Evolutionary conservation across 768 basidiomycete species (phyloP).

Genomic region (Chalciporus sphaerocephalus): DNA sequence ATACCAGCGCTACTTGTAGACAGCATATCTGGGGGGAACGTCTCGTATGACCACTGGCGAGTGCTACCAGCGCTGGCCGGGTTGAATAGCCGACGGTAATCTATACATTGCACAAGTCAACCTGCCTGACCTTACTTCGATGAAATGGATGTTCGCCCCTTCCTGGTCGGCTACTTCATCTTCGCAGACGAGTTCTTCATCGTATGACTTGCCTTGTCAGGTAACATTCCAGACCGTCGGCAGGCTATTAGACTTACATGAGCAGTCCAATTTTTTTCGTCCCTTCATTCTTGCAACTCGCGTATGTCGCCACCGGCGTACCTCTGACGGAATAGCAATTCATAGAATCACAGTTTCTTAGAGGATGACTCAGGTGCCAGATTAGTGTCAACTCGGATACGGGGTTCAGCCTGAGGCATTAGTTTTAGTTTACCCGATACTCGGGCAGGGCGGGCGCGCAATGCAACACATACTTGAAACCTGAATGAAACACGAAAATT

Average conservation of each 20-base stretch:
- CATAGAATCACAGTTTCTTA: not conserved
- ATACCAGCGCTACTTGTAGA: too few relatives aligned
- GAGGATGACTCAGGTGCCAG: not conserved
- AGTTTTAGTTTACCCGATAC: not conserved
- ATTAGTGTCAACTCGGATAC: not conserved
- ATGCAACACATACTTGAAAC: not conserved
- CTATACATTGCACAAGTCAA: too few relatives aligned
- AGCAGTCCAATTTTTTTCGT: not conserved
- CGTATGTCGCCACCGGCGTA: not conserved
- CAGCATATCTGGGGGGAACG: too few relatives aligned
- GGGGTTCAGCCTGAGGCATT: not conserved
- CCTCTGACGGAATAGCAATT: not conserved
- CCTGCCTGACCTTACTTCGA: too few relatives aligned
- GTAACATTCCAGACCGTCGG: too few relatives aligned
- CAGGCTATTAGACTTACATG: not conserved
- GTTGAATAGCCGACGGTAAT: too few relatives aligned
- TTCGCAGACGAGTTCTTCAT: too few relatives aligned
- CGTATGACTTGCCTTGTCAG: not conserved
- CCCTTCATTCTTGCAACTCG: not conserved
- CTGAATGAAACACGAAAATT: not conserved
- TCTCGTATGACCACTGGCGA: too few relatives aligned
- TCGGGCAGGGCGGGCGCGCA: not conserved
- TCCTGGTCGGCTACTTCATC: too few relatives aligned
- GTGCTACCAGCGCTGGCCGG: too few relatives aligned
- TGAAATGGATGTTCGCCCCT: too few relatives aligned